Evolutionary conservation across 305 asterid genomes (phyloP).

Genomic region (Fraxinus greggii): DNA sequence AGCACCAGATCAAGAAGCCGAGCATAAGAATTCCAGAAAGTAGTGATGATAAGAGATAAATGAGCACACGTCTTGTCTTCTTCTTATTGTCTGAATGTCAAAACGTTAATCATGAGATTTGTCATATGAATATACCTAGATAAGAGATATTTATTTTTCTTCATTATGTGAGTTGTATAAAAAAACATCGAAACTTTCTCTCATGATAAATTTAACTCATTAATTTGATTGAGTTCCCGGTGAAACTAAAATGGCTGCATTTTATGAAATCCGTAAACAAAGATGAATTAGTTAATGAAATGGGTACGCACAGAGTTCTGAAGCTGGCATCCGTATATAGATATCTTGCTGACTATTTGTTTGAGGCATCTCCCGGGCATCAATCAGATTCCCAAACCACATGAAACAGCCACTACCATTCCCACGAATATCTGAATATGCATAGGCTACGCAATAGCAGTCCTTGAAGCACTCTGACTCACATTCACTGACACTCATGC

Average conservation of each 20-base stretch:
- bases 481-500: constrained; percentile 22
- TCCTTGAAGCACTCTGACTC: constrained; percentile 25
- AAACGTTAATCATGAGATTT: not conserved
- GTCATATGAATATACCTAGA: not conserved
- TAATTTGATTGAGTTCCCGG: not conserved
- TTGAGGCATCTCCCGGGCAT: constrained; percentile 16
- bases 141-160: not conserved
- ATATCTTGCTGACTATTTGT: not conserved
- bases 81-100: not conserved
- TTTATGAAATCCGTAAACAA: not conserved
- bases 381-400: constrained; percentile 44
- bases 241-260: not conserved
- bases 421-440: constrained; percentile 23
- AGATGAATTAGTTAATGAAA: not conserved
- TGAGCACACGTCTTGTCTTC: not conserved
- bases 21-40: not conserved
- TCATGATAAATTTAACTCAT: not conserved
- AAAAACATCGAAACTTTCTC: not conserved
- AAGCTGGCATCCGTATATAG: constrained; percentile 25
- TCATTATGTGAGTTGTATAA: not conserved
- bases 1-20: not conserved
- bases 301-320: constrained; percentile 14
- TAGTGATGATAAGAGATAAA: not conserved
- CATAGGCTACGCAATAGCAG: constrained; percentile 28
- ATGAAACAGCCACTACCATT: constrained; percentile 41